Evolutionary conservation across 495 filamentous ascomycete species (phyloP).

Genomic region (Clavariopsis aquatica): DNA sequence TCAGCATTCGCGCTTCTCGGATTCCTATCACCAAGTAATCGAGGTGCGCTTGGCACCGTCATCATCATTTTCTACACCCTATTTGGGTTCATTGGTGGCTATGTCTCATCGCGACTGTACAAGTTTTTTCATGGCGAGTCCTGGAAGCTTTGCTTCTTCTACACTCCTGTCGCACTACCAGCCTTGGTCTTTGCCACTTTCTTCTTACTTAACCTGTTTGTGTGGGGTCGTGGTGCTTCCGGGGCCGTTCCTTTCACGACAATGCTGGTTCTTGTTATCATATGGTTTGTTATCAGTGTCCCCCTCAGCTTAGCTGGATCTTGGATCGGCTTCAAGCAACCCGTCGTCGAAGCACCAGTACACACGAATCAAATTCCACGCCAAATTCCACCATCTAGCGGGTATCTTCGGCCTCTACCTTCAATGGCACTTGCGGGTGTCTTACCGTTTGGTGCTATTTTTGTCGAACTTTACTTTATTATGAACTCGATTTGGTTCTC

Average conservation of each 20-base stretch:
- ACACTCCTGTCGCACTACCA: constrained; percentile 84
- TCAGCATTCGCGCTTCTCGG: constrained; percentile 81
- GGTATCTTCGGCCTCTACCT: constrained; percentile 79
- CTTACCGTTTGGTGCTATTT: constrained; percentile 92
- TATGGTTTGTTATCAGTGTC: constrained; percentile 96
- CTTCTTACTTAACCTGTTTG: constrained; percentile 93
- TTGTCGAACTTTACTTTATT: constrained; percentile 97
- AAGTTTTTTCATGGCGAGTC: constrained; percentile 87
- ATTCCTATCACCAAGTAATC: constrained; percentile 91
- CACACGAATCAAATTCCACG: constrained; percentile 97
- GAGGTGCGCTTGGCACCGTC: constrained; percentile 86
- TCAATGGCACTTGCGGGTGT: constrained; percentile 88
- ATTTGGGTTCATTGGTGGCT: constrained; percentile 90
- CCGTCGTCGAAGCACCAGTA: constrained; percentile 71
- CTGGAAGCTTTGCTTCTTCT: constrained; percentile 90
- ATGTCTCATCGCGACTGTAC: constrained; percentile 84
- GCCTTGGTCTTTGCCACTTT: constrained; percentile 84
- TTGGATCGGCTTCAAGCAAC: constrained; percentile 84
- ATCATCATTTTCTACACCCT: constrained; percentile 90
- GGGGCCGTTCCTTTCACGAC: constrained; percentile 95
- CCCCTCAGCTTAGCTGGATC: constrained; percentile 87
- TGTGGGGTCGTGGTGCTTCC: constrained; percentile 86
- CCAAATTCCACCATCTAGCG: constrained; percentile 82
- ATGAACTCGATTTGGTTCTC: constrained; percentile 97
- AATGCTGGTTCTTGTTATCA: constrained; percentile 87